Conservation (phyloP, 495 filamentous ascomycete genomes). For the Penicillium crystallinum region DNA sequence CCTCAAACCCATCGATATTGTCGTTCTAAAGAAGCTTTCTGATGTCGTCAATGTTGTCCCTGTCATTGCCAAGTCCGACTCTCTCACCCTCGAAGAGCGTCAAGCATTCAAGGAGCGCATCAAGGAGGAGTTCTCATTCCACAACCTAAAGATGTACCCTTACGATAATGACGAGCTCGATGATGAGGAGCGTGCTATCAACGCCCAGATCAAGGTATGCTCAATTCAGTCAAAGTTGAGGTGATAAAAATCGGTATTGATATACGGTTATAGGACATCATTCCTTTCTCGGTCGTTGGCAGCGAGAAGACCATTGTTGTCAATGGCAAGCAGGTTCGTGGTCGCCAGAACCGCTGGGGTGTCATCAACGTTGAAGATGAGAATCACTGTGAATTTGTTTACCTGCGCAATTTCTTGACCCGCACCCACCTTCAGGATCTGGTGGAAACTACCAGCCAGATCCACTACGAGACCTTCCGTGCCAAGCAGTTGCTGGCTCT, state of each 20-base stretch:
- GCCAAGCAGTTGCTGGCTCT: slow-evolving; percentile 96
- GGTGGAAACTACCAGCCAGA: slow-evolving; percentile 99
- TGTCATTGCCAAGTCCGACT: slow-evolving; percentile 97
- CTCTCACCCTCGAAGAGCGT: slow-evolving; percentile 92
- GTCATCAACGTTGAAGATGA: slow-evolving; percentile 99
- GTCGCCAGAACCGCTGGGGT: slow-evolving; percentile 97
- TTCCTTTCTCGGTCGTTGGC: slow-evolving; percentile 96
- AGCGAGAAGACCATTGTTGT: slow-evolving; percentile 97
- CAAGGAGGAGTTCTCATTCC: slow-evolving; percentile 98
- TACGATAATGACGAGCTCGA: slow-evolving; percentile 99
- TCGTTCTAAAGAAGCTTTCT: slow-evolving; percentile 96
- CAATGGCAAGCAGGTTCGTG: slow-evolving; percentile 95
- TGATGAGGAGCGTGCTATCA: slow-evolving; percentile 89
- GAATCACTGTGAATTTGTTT: slow-evolving; percentile 99
- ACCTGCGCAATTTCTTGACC: slow-evolving; percentile 94
- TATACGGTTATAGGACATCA: slow-evolving; percentile 65
- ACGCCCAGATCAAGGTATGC: slow-evolving; percentile 89
- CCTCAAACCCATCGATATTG: slow-evolving; percentile 97
- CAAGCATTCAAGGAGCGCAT: slow-evolving; percentile 97
- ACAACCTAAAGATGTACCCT: slow-evolving; percentile 99
- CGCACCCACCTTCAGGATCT: slow-evolving; percentile 95
- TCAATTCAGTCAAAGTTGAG: not conserved
- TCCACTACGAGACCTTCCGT: slow-evolving; percentile 99
- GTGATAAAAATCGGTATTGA: not conserved
- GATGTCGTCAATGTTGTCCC: slow-evolving; percentile 99